These are phyloP conservation scores for Phyllostachys edulis DNA, from an alignment of 176 grass and related monocot species.

Conservation along the genomic window DNA sequence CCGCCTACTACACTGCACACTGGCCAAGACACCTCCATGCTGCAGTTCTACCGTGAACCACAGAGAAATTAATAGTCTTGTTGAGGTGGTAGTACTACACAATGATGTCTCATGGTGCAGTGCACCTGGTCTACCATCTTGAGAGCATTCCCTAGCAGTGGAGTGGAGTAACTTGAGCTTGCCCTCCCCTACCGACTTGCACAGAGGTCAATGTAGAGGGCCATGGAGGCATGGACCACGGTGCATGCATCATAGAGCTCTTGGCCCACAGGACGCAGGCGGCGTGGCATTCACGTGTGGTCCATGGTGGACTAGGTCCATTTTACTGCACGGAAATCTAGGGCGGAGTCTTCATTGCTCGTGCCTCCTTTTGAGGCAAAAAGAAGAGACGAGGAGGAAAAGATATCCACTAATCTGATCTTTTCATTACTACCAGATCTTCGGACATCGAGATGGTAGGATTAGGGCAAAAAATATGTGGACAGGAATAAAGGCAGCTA, in stretches of 20 bases:
- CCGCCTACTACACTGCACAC: not conserved
- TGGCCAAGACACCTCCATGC: not conserved
- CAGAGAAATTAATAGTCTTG: not conserved
- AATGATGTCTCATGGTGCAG: not conserved
- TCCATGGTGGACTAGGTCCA: not conserved
- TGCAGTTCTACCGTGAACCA: not conserved
- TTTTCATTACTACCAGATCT: not conserved
- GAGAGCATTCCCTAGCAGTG: not conserved
- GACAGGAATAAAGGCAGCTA: not conserved
- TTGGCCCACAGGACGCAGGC: not conserved
- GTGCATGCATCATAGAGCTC: not conserved
- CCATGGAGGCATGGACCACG: not conserved
- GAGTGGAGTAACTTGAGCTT: not conserved
- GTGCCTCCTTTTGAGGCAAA: not conserved
- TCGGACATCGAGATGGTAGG: not conserved
- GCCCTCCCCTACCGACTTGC: not conserved
- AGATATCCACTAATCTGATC: not conserved
- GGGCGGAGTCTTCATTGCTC: not conserved
- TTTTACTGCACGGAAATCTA: not conserved
- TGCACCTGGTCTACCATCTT: not conserved
- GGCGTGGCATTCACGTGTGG: not conserved
- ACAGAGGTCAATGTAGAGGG: not conserved
- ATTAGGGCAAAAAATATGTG: not conserved
- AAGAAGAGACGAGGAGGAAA: not conserved
- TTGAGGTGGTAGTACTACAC: not conserved